These are phyloP conservation scores for Botrytis byssoidea DNA, from an alignment of 2,329 filamentous ascomycete species.

Conservation along the genomic window DNA sequence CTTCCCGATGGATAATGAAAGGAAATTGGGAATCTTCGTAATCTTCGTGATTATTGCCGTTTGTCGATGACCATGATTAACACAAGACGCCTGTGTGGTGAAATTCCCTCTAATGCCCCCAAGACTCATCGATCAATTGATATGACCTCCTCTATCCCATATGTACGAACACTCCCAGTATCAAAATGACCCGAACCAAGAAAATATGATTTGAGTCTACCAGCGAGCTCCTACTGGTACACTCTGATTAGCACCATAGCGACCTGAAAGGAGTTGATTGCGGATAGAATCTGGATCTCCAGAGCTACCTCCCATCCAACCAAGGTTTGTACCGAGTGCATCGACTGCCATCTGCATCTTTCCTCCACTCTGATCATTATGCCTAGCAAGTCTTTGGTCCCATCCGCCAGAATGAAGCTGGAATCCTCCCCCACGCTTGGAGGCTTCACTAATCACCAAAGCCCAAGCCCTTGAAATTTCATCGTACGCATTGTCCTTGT, in stretches of 20 bases:
- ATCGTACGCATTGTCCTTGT: slow-evolving; percentile 94
- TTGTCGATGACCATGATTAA: slow-evolving; percentile 22
- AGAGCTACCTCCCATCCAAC: slow-evolving; percentile 64
- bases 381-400: slow-evolving; percentile 83
- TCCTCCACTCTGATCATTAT: slow-evolving; percentile 83
- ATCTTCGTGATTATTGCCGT: slow-evolving; percentile 35
- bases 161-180: slow-evolving; percentile 33
- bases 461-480: slow-evolving; percentile 94
- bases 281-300: slow-evolving; percentile 56
- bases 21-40: slow-evolving; percentile 36
- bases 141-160: slow-evolving; percentile 23
- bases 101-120: slow-evolving; percentile 19
- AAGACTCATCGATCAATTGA: slow-evolving; percentile 14
- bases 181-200: not conserved
- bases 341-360: slow-evolving; percentile 77
- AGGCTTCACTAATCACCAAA: slow-evolving; percentile 83
- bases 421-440: slow-evolving; percentile 88
- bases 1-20: slow-evolving; percentile 25
- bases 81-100: slow-evolving; percentile 21
- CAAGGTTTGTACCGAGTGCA: slow-evolving; percentile 70
- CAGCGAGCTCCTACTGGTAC: slow-evolving; percentile 63
- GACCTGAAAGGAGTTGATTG: slow-evolving; percentile 60
- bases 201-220: slow-evolving; percentile 2
- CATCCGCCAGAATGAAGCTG: slow-evolving; percentile 85
- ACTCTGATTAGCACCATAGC: slow-evolving; percentile 52